Evolutionary conservation across 257 asterid genomes (phyloP).

Genomic region (Scutellaria baicalensis): DNA sequence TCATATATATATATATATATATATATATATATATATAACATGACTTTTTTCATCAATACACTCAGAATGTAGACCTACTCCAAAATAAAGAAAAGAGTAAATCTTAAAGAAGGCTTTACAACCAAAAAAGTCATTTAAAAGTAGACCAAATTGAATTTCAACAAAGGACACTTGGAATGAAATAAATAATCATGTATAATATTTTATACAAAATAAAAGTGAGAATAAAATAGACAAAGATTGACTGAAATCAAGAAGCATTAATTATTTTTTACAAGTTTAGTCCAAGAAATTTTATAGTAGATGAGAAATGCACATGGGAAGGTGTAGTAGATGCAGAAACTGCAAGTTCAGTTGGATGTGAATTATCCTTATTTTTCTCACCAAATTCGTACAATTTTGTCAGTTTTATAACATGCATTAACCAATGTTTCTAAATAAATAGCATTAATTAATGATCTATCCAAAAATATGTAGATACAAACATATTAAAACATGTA

Average conservation of each 20-base stretch:
- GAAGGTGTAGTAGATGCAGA: background rate
- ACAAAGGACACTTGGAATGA: no score
- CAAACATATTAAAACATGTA: background rate
- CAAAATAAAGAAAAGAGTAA: background rate
- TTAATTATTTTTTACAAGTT: background rate
- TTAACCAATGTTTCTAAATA: background rate
- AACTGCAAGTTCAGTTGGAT: constrained; percentile 9
- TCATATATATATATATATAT: background rate
- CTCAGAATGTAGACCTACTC: background rate
- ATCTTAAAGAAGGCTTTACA: no score
- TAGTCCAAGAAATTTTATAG: background rate
- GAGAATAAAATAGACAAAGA: background rate
- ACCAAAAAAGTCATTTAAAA: no score
- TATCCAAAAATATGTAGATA: background rate
- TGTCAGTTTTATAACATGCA: constrained; percentile 13
- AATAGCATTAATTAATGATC: no score
- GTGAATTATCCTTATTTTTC: constrained; percentile 27
- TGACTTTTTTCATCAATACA: background rate
- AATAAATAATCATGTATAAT: background rate
- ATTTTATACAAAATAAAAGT: background rate
- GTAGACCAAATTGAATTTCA: no score
- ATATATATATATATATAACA: no score
- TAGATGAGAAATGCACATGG: constrained; percentile 25
- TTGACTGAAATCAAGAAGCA: background rate
- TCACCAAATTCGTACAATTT: constrained; percentile 3